Conservation (phyloP, 257 asterid genomes). For the Salvia splendens region DNA sequence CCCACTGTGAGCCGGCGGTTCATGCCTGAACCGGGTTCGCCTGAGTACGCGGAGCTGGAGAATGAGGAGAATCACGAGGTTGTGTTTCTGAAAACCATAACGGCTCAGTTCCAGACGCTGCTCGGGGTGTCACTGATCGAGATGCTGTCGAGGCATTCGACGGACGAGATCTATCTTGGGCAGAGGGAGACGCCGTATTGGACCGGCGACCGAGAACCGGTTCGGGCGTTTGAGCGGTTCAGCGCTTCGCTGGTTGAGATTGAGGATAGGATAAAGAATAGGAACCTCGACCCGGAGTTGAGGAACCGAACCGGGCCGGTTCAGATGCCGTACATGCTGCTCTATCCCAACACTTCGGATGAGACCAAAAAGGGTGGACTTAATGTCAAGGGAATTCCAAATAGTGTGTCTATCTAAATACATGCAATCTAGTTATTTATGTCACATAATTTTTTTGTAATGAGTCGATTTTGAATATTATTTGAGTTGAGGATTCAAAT, state of each 20-base stretch:
- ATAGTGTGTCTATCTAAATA: constrained; percentile 64
- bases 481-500: neutral
- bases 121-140: constrained; percentile 69
- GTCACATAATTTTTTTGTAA: neutral
- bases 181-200: constrained; percentile 61
- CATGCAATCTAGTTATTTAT: neutral
- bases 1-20: constrained; percentile 72
- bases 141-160: constrained; percentile 66
- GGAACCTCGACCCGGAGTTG: constrained; percentile 35
- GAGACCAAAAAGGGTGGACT: constrained; percentile 52
- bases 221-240: constrained; percentile 53
- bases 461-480: neutral
- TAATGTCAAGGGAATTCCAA: constrained; percentile 71
- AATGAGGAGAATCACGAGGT: constrained; percentile 37
- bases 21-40: constrained; percentile 60
- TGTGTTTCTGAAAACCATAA: constrained; percentile 66
- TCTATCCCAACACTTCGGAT: constrained; percentile 56
- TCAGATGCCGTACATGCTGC: constrained; percentile 49
- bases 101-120: constrained; percentile 73
- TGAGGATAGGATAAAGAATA: constrained; percentile 38
- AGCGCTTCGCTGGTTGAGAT: constrained; percentile 40
- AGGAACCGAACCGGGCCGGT: constrained; percentile 67
- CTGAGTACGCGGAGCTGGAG: constrained; percentile 54
- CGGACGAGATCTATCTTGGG: constrained; percentile 74
- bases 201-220: constrained; percentile 46